Evolutionary conservation across 495 filamentous ascomycete genomes (phyloP).

Genomic region (Pseudotulostoma volvatum): DNA sequence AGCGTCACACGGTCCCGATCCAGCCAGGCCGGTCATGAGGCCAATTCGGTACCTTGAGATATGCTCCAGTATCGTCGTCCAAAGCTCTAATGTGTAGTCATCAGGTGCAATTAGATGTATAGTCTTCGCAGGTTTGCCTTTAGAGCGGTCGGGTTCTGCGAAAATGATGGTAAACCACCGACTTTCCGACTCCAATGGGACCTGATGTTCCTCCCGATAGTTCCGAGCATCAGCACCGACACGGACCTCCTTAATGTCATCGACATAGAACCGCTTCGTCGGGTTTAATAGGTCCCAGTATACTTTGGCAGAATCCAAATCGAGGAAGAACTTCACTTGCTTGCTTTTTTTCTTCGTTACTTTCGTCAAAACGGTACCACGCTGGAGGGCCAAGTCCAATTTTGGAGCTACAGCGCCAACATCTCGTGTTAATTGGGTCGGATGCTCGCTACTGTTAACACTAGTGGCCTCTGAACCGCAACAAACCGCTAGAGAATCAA

Average conservation of each 20-base stretch:
- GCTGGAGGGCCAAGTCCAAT: slow-evolving; percentile 50
- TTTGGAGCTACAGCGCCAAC: slow-evolving; percentile 44
- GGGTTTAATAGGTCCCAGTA: slow-evolving; percentile 69
- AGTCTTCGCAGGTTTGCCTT: slow-evolving; percentile 52
- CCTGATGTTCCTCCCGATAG: slow-evolving; percentile 68
- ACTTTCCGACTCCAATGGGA: slow-evolving; percentile 42
- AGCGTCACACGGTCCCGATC: slow-evolving; percentile 55
- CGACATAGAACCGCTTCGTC: slow-evolving; percentile 74
- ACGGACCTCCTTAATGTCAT: slow-evolving; percentile 84
- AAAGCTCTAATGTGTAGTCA: slow-evolving; percentile 50
- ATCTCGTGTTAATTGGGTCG: slow-evolving; percentile 15
- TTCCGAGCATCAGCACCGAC: slow-evolving; percentile 72
- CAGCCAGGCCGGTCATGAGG: slow-evolving; percentile 72
- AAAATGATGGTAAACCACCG: slow-evolving; percentile 86
- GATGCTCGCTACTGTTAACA: slow-evolving; percentile 21
- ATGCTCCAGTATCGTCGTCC: slow-evolving; percentile 65
- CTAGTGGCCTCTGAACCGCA: slow-evolving; percentile 23
- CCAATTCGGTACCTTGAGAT: slow-evolving; percentile 71
- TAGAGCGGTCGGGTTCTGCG: slow-evolving; percentile 47
- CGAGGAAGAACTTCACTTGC: slow-evolving; percentile 56
- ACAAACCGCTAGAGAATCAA: slow-evolving; percentile 23
- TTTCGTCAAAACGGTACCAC: slow-evolving; percentile 62
- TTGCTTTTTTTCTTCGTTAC: slow-evolving; percentile 69
- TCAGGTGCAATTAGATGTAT: slow-evolving; percentile 69
- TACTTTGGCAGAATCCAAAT: slow-evolving; percentile 68